These are phyloP conservation scores for Bretschneidera sinensis DNA, from an alignment of 345 rosid species.

Conservation along the genomic window DNA sequence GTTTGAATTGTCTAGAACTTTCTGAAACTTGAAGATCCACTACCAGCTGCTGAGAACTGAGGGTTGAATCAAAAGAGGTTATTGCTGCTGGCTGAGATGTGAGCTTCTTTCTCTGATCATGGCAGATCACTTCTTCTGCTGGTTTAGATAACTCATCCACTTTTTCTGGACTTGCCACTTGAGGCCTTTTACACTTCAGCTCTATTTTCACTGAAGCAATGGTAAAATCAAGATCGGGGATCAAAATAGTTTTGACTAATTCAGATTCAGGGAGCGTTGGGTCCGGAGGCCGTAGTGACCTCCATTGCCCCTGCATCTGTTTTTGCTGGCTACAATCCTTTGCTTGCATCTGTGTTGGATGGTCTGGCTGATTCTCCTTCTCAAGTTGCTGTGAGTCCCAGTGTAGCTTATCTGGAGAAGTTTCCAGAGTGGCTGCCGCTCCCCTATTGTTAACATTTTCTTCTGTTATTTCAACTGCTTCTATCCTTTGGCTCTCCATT, in stretches of 20 bases:
- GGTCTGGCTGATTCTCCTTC: not conserved
- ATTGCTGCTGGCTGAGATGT: not conserved
- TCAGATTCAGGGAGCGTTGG: too few relatives aligned
- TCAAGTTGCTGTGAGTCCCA: not conserved
- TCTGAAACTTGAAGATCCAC: not conserved
- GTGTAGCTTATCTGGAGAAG: not conserved
- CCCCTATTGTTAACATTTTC: not conserved
- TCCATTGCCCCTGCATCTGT: not conserved
- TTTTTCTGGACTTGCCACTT: not conserved
- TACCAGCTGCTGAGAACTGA: not conserved
- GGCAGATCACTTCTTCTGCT: not conserved
- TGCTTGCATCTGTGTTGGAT: not conserved
- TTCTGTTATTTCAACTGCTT: not conserved
- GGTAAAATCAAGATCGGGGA: not conserved
- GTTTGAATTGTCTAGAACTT: not conserved
- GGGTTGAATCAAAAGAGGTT: not conserved
- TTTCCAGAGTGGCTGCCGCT: not conserved
- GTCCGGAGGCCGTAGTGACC: too few relatives aligned
- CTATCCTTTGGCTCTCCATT: not conserved
- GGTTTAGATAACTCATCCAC: not conserved
- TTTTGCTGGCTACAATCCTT: not conserved
- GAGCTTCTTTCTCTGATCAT: not conserved
- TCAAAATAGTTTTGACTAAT: not conserved
- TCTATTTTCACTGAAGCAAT: not conserved
- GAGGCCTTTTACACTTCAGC: conserved; percentile 1